A percentile compares a stretch with the other conserved stretches of the same genome.
phyloP scores from a whole-genome alignment of 2,329 filamentous ascomycete genomes.

The Exophiala mesophila region DNA sequence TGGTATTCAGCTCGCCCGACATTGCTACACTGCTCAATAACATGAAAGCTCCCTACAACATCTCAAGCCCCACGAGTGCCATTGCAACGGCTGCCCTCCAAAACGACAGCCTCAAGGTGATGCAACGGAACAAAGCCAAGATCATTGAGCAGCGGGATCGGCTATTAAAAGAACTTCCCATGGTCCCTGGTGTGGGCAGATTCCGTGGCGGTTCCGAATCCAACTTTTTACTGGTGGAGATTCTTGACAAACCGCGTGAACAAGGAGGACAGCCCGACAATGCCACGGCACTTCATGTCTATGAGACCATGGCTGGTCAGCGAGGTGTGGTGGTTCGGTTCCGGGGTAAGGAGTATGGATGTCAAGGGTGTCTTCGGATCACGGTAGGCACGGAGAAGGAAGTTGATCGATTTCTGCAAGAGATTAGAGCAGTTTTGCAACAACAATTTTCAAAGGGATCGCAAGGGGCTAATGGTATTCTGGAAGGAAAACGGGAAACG shows the following conservation, averaged over 20 bases:
- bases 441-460: constrained; percentile 42
- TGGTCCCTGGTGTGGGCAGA: constrained; percentile 70
- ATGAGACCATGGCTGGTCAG: constrained; percentile 77
- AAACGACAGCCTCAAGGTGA: constrained; percentile 62
- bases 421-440: constrained; percentile 54
- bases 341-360: constrained; percentile 86
- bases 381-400: constrained; percentile 89
- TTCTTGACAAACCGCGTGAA: constrained; percentile 59
- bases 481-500: constrained; percentile 42
- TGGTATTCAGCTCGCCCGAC: constrained; percentile 69
- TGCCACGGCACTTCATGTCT: constrained; percentile 68
- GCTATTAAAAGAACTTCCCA: constrained; percentile 66
- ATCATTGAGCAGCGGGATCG: constrained; percentile 74
- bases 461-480: constrained; percentile 34
- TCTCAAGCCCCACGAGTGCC: constrained; percentile 79
- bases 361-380: constrained; percentile 80
- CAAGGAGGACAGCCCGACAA: constrained; percentile 70
- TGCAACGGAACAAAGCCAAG: constrained; percentile 64
- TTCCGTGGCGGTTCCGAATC: constrained; percentile 74
- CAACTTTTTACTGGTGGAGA: constrained; percentile 89
- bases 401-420: constrained; percentile 69
- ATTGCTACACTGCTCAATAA: constrained; percentile 81
- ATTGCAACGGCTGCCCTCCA: constrained; percentile 71
- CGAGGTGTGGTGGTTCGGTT: constrained; percentile 91
- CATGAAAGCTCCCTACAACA: constrained; percentile 94